Evolutionary conservation across 2,329 filamentous ascomycete genomes (phyloP).

Genomic region (Fusarium guadeloupense): DNA sequence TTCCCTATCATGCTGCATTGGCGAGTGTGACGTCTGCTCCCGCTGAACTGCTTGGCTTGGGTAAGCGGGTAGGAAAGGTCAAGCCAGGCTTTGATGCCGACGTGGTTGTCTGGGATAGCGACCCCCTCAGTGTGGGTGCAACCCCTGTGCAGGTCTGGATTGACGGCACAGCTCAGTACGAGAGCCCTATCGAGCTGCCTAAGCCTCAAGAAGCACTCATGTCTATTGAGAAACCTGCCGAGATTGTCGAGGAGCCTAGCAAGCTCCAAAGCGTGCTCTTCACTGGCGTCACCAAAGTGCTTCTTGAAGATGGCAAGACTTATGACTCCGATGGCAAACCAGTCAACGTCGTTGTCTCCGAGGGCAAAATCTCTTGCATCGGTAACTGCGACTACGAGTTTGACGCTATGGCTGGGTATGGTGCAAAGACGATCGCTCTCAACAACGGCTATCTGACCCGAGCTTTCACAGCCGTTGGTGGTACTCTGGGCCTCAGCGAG

Average conservation of each 20-base stretch:
- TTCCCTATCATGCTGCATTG: slow-evolving; percentile 68
- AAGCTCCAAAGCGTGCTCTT: slow-evolving; percentile 58
- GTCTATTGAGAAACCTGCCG: slow-evolving; percentile 52
- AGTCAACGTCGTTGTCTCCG: slow-evolving; percentile 60
- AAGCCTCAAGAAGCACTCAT: slow-evolving; percentile 56
- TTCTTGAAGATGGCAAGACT: slow-evolving; percentile 56
- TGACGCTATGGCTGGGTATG: slow-evolving; percentile 46
- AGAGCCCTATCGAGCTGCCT: slow-evolving; percentile 61
- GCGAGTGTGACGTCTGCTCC: slow-evolving; percentile 67
- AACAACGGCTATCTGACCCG: slow-evolving; percentile 68
- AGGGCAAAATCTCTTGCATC: slow-evolving; percentile 65
- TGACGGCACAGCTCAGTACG: slow-evolving; percentile 65
- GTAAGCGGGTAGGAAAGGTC: slow-evolving; percentile 66
- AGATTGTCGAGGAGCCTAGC: slow-evolving; percentile 54
- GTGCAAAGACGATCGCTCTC: slow-evolving; percentile 56
- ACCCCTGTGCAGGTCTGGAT: slow-evolving; percentile 71
- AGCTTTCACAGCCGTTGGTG: slow-evolving; percentile 69
- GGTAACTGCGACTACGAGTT: slow-evolving; percentile 61
- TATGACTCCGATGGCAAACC: slow-evolving; percentile 47
- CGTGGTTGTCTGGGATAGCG: slow-evolving; percentile 69
- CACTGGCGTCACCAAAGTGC: slow-evolving; percentile 63
- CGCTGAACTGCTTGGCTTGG: slow-evolving; percentile 66
- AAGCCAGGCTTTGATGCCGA: slow-evolving; percentile 71
- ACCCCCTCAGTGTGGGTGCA: slow-evolving; percentile 68
- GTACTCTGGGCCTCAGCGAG: slow-evolving; percentile 68